Evolutionary conservation across 2,329 filamentous ascomycete species (phyloP).

Genomic region (Torrubiellomyces zombiae): DNA sequence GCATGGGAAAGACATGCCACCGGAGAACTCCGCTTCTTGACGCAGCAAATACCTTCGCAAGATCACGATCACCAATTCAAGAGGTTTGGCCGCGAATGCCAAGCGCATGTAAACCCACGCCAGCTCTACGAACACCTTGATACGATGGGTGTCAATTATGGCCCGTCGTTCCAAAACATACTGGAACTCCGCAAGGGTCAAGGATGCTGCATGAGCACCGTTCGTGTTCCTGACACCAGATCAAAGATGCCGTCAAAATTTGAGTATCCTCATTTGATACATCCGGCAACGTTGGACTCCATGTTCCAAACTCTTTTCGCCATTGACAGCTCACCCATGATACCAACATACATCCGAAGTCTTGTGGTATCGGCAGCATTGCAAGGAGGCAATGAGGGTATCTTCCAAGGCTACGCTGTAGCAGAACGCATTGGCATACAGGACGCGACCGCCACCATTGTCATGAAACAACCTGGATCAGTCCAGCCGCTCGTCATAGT

Average conservation of each 20-base stretch:
- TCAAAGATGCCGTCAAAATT: constrained; percentile 34
- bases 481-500: constrained; percentile 22
- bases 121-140: constrained; percentile 34
- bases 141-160: constrained; percentile 34
- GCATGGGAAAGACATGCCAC: constrained; percentile 27
- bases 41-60: constrained; percentile 7
- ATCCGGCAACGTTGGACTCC: constrained; percentile 38
- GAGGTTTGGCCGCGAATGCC: constrained; percentile 12
- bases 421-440: constrained; percentile 18
- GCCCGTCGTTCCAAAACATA: constrained; percentile 32
- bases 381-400: constrained; percentile 12
- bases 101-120: constrained; percentile 19
- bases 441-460: constrained; percentile 24
- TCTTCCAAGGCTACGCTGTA: constrained; percentile 25
- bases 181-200: constrained; percentile 15
- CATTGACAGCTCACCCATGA: constrained; percentile 28
- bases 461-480: constrained; percentile 21
- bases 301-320: constrained; percentile 37
- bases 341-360: constrained; percentile 28
- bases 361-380: constrained; percentile 27
- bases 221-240: constrained; percentile 31
- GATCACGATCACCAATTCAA: constrained; percentile 9
- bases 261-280: constrained; percentile 38
- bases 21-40: constrained; percentile 13
- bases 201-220: constrained; percentile 17